Conservation (phyloP, 495 filamentous ascomycete genomes). For the Neurospora sp. region DNA sequence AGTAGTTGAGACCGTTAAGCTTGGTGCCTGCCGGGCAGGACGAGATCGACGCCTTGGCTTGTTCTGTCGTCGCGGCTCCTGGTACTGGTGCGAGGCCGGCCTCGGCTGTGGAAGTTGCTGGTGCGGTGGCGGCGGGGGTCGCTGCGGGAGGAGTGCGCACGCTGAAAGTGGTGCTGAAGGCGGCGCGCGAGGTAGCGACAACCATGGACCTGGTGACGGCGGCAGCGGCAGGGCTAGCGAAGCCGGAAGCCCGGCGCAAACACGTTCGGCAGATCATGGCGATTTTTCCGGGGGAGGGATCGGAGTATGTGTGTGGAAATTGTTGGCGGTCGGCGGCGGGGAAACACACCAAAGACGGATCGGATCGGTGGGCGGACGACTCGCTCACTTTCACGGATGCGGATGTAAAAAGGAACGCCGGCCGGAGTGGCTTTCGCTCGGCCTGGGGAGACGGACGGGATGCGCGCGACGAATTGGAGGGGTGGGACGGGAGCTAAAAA, state of each 20-base stretch:
- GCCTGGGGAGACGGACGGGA: background rate
- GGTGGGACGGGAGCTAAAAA: constrained; percentile 21
- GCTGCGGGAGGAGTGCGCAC: constrained; percentile 19
- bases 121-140: constrained; percentile 11
- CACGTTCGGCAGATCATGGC: constrained; percentile 40
- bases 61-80: constrained; percentile 2
- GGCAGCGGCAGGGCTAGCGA: background rate
- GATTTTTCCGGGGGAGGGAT: background rate
- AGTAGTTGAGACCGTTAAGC: constrained; percentile 74
- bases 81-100: background rate
- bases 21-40: constrained; percentile 57
- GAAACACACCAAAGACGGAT: background rate
- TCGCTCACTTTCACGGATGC: background rate
- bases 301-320: background rate
- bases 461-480: background rate
- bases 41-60: constrained; percentile 18
- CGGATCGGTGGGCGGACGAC: background rate
- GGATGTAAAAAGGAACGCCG: background rate
- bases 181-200: background rate
- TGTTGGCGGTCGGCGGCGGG: constrained; percentile 2
- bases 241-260: constrained; percentile 27
- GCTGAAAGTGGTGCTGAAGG: constrained; percentile 23
- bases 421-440: background rate
- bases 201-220: constrained; percentile 9
- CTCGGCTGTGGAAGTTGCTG: constrained; percentile 5